Percentiles rank a stretch among this genome's conserved stretches.
phyloP scores from a whole-genome alignment of 129 eudicot species.

The Rutidosis leptorrhynchoides region DNA sequence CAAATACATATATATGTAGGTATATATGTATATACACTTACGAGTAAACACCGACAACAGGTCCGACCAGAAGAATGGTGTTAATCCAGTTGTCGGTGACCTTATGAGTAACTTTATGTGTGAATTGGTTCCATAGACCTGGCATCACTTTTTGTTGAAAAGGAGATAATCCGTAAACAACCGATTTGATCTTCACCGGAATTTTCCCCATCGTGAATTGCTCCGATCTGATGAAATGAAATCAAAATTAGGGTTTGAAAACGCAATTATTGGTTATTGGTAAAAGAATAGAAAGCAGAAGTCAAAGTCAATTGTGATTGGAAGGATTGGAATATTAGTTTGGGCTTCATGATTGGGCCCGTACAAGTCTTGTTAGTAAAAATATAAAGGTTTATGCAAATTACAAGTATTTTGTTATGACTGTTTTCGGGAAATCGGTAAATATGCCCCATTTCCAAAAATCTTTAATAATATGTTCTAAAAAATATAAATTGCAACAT shows the following conservation, averaged over 20 bases:
- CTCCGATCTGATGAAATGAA: not conserved
- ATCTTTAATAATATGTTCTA: no score
- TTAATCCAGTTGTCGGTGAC: constrained; percentile 70
- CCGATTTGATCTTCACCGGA: constrained; percentile 76
- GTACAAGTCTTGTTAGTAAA: no score
- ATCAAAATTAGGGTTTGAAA: not conserved
- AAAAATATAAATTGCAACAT: no score
- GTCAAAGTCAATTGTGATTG: not conserved
- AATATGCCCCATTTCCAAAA: no score
- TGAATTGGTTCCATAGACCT: constrained; percentile 73
- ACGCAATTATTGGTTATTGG: no score
- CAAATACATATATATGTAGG: not conserved
- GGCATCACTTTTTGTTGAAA: constrained; percentile 94
- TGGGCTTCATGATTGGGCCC: not conserved
- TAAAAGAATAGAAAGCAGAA: not conserved
- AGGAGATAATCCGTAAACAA: constrained; percentile 73
- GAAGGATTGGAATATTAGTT: no score
- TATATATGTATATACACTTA: constrained; percentile 22
- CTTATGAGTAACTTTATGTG: constrained; percentile 64
- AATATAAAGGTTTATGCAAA: no score
- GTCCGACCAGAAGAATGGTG: constrained; percentile 59
- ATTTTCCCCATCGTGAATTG: constrained; percentile 50
- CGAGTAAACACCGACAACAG: constrained; percentile 69
- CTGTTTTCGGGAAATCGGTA: no score
- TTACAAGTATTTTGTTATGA: no score